A percentile compares a stretch with the other conserved stretches of the same genome.
These are phyloP conservation scores for Ophiobolus disseminans DNA, from an alignment of 2,329 filamentous ascomycete species.

Conservation along the genomic window DNA sequence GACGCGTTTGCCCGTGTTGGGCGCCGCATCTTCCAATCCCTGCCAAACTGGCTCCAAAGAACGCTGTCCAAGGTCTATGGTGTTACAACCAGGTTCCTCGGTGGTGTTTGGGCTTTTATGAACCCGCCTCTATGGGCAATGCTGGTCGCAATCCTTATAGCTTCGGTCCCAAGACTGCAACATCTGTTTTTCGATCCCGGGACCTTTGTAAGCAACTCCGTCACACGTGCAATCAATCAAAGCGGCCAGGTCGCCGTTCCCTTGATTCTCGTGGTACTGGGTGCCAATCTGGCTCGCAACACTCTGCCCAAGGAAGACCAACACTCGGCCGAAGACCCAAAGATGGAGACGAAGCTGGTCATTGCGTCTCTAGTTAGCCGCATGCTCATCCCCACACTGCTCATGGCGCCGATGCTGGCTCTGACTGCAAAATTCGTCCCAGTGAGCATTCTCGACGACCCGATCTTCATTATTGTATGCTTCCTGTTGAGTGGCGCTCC, in stretches of 20 bases:
- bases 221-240: conserved; percentile 84
- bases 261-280: conserved; percentile 91
- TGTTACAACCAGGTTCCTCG: conserved; percentile 60
- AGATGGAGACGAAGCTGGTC: conserved; percentile 76
- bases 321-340: conserved; percentile 72
- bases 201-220: conserved; percentile 90
- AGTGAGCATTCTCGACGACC: conserved; percentile 93
- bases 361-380: conserved; percentile 84
- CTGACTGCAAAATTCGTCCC: conserved; percentile 88
- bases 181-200: conserved; percentile 85
- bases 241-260: conserved; percentile 92
- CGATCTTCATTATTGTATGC: conserved; percentile 97
- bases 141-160: conserved; percentile 87
- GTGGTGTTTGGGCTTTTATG: conserved; percentile 90
- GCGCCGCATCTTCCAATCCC: conserved; percentile 53
- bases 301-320: conserved; percentile 74
- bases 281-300: conserved; percentile 91
- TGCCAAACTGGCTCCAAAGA: conserved; percentile 63
- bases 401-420: conserved; percentile 92
- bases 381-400: conserved; percentile 88
- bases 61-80: conserved; percentile 53
- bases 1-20: conserved; percentile 40
- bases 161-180: conserved; percentile 84
- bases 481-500: conserved; percentile 95
- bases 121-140: conserved; percentile 98